These are phyloP conservation scores for Lentinula sp. DNA, from an alignment of 768 basidiomycete species.

Conservation along the genomic window DNA sequence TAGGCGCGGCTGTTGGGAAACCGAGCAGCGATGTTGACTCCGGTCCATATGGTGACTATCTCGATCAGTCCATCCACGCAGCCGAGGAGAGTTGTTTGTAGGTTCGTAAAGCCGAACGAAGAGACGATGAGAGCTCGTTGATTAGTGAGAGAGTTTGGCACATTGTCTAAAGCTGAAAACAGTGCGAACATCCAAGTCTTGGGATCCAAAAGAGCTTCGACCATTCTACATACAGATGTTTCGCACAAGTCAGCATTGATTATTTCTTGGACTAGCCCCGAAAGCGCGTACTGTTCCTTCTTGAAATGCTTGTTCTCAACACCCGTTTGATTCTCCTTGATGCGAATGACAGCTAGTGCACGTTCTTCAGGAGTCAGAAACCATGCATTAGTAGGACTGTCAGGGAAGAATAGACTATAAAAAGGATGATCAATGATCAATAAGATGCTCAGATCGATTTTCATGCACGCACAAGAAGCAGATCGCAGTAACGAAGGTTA, in stretches of 20 bases:
- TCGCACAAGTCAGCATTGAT: not conserved
- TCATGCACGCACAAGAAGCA: conserved; percentile 43
- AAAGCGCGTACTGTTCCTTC: conserved; percentile 59
- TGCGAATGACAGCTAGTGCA: conserved; percentile 52
- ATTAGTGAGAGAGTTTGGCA: conserved; percentile 51
- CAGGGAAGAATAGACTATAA: conserved; percentile 60
- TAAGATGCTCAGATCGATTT: not conserved
- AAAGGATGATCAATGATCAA: not conserved
- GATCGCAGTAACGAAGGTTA: conserved; percentile 48
- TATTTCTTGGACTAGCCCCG: too few relatives aligned
- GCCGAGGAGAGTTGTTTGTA: conserved; percentile 65
- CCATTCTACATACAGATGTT: conserved; percentile 42
- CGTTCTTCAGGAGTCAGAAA: conserved; percentile 67
- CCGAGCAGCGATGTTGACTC: conserved; percentile 51
- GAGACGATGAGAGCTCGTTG: conserved; percentile 41
- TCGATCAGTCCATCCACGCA: conserved; percentile 63
- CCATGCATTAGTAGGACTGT: conserved; percentile 71
- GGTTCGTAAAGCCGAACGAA: conserved; percentile 55
- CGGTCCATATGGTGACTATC: conserved; percentile 65
- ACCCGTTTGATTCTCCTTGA: conserved; percentile 76
- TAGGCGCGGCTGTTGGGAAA: conserved; percentile 57
- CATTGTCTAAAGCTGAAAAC: conserved; percentile 52
- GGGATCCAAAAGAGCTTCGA: conserved; percentile 60
- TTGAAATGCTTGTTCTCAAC: conserved; percentile 81
- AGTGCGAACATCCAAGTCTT: conserved; percentile 77